Evolutionary conservation across 495 filamentous ascomycete species (phyloP).

Genomic region (Corynascus novoguineensis): DNA sequence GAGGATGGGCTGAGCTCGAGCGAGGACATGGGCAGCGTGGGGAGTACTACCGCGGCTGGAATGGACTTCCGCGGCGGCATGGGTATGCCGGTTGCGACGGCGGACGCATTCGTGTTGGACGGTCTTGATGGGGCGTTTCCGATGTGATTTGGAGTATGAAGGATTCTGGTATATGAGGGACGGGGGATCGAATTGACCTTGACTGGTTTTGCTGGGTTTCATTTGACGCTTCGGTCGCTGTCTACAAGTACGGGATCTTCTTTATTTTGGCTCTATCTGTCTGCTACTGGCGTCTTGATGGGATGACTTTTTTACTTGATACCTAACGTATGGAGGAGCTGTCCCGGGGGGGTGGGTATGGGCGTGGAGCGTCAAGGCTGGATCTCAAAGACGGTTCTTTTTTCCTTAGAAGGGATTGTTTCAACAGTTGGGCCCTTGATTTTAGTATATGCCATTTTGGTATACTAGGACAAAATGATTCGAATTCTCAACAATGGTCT

Average conservation of each 20-base stretch:
- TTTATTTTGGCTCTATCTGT: background rate
- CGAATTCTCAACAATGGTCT: no score
- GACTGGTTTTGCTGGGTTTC: background rate
- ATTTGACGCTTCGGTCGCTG: background rate
- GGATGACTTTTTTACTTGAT: background rate
- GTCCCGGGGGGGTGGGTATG: no score
- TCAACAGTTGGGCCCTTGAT: no score
- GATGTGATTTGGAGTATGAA: background rate
- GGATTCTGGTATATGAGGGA: background rate
- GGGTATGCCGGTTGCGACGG: conserved; percentile 20
- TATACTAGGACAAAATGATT: no score
- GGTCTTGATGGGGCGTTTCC: conserved; percentile 26
- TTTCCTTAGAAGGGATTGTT: no score
- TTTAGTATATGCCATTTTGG: no score
- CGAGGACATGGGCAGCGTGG: conserved; percentile 41
- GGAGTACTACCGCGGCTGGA: no score
- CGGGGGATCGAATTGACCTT: background rate
- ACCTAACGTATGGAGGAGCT: background rate
- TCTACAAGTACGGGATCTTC: background rate
- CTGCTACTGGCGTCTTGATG: background rate
- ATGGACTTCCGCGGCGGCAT: conserved; percentile 19
- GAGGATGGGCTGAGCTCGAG: conserved; percentile 66
- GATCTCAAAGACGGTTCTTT: background rate
- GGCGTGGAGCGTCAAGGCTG: no score
- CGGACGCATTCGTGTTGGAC: conserved; percentile 35